Evolutionary conservation across 495 filamentous ascomycete genomes (phyloP), one percentile per base, ranked within the genome.

Genomic region (Penicillium canescens): DNA sequence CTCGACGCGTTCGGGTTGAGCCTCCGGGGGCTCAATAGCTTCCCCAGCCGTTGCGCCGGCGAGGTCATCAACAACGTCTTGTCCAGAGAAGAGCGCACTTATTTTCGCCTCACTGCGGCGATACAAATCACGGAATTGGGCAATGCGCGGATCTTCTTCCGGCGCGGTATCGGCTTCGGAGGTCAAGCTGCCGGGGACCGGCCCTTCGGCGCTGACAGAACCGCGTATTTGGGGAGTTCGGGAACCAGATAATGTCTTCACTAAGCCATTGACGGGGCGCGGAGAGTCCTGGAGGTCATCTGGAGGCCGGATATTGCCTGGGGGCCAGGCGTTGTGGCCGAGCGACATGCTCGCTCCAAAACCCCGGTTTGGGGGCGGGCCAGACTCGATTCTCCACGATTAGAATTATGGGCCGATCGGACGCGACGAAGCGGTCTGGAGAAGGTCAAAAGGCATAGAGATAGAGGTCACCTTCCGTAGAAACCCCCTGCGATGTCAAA

Each of bases 81-180:
- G 66, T 28, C 74, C 78, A 34, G 80, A 81, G 69, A 89, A 86
- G 18, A 88, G 63, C 4, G 63, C 63, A 50, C 77, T 77, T 42
- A 90, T 79, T 68, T 78, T 79, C 50, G 79, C 78, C 67, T 89
- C 87, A 40, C 78, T 83, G 50, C 68, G 70, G 44, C 62, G 73
- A 67, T 82, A 89, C 38, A 86, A 61, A 11, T 83, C 78, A 54
- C 78, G 80, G 60, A 89, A 88, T 56, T 79, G 62, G 38, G 79
- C 78, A 55, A 83, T 72, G 65, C 79, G 77, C 50, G 82, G 79
- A 66, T 90, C 86, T 52, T 90, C 87, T 50, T 89, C 86, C 55
- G 62, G 68, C 49, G 70, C 70, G 46, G 71, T 68, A 67, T 82
- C 79, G 46, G 69, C 72, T 50, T 81, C 76, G 67, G 68, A 76